Evolutionary conservation across 2,329 filamentous ascomycete genomes (phyloP).

Genomic region (Pseudocercospora pini-densiflorae): DNA sequence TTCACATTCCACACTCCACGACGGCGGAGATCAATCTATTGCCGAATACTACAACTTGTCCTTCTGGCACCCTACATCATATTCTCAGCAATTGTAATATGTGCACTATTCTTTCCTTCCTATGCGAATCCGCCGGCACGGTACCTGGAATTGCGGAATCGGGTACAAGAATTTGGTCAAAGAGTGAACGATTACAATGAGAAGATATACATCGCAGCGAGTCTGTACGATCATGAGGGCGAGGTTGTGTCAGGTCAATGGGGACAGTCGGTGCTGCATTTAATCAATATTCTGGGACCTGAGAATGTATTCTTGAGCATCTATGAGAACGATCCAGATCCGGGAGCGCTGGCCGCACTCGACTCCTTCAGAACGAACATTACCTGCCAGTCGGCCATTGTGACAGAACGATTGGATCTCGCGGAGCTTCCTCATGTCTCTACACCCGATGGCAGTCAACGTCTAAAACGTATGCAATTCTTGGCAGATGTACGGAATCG

Average conservation of each 20-base stretch:
- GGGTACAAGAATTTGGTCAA: constrained; percentile 34
- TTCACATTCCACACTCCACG: constrained; percentile 21
- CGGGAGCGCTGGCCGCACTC: constrained; percentile 60
- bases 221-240: constrained; percentile 68
- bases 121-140: constrained; percentile 60
- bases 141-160: constrained; percentile 51
- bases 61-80: constrained; percentile 23
- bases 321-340: constrained; percentile 72
- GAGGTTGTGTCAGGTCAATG: constrained; percentile 66
- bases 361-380: constrained; percentile 56
- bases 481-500: constrained; percentile 74
- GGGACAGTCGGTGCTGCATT: constrained; percentile 63
- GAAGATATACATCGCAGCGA: constrained; percentile 75
- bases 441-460: constrained; percentile 64
- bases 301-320: constrained; percentile 73
- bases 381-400: constrained; percentile 54
- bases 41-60: constrained; percentile 22
- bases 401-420: constrained; percentile 64
- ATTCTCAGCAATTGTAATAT: constrained; percentile 43
- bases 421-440: constrained; percentile 62
- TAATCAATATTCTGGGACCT: constrained; percentile 69
- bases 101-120: constrained; percentile 58
- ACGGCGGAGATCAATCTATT: constrained; percentile 24
- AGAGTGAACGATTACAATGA: constrained; percentile 60
- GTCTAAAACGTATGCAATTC: constrained; percentile 75